These are phyloP conservation scores for Calcarisporium arbuscula DNA, from an alignment of 2,329 filamentous ascomycete species.

Conservation along the genomic window DNA sequence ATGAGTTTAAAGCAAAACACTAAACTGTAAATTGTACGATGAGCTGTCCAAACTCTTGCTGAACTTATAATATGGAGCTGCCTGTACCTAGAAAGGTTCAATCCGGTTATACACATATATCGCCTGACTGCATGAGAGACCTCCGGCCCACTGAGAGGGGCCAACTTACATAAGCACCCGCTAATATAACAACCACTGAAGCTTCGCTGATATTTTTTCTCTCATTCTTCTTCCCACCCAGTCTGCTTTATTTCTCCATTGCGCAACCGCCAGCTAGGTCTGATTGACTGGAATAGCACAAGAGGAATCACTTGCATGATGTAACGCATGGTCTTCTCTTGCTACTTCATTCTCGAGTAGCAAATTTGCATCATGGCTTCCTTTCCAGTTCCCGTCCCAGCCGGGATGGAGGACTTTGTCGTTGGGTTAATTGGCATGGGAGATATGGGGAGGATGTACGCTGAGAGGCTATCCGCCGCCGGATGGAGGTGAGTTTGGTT, in stretches of 20 bases:
- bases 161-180: too few species aligned
- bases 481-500: conserved; percentile 91
- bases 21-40: conserved; percentile 3
- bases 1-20: conserved; percentile 4
- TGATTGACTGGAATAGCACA: conserved; percentile 1
- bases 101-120: too few species aligned
- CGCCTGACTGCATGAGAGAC: too few species aligned
- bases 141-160: too few species aligned
- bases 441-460: conserved; percentile 99
- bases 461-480: conserved; percentile 76
- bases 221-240: conserved; percentile 8
- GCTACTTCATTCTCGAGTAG: conserved; percentile 16
- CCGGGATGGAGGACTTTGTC: conserved; percentile 60
- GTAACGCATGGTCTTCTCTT: conserved; percentile 19
- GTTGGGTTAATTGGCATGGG: conserved; percentile 98
- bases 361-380: conserved; percentile 24
- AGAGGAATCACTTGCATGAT: conserved; percentile 9
- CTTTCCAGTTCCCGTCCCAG: conserved; percentile 21
- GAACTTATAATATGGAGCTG: too few species aligned
- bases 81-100: too few species aligned
- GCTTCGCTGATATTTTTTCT: conserved; percentile 10
- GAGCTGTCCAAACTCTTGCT: too few species aligned
- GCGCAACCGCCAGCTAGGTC: too few species aligned
- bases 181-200: too few species aligned
- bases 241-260: conserved; percentile 8